Evolutionary conservation across 768 basidiomycete genomes (phyloP), one percentile per base, ranked within the genome.

Genomic region (Russula abietina): DNA sequence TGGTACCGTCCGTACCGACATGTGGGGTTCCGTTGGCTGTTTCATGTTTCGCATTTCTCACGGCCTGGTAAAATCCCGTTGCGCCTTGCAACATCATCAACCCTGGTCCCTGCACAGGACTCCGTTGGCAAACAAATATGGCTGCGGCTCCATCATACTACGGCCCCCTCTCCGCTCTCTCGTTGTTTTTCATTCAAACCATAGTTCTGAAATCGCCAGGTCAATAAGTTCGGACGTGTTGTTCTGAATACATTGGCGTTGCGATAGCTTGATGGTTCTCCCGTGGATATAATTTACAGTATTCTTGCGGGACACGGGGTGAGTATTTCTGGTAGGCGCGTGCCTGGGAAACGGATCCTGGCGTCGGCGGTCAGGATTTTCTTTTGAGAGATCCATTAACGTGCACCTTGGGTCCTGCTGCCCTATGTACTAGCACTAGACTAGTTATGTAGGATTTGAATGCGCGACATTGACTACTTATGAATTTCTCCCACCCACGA

Each of bases 41-140:
- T 60, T 60, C 59, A 53, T 45, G 10, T 60, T 52, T 32, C n/a
- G 32, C 17, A 9, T 52, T 52, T 51, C 50, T n/a, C 58, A 26
- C 57, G 49, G 39, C 7, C 19, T 17, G 49, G 26, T 16, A 30
- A 30, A 28, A 51, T 28, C 17, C 49, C 3, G 49, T 50, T 19
- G 28, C 50, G 50, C 50, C 28, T 19, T 51, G 50, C 28, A 46
- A 46, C 45, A 46, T 22, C 2, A 10, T 11, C n/a, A n/a, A n/a
- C n/a, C n/a, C n/a, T n/a, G n/a, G n/a, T n/a, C 43, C 8, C 45
- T 22, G n/a, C 11, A n/a, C 43, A 43, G n/a, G 19, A n/a, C 43
- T 10, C 45, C 45, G 11, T 46, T 22, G 22, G 45, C 4, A n/a
- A 22, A 22, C n/a, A 11, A 39, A 39, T 6, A 46, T 46, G 10